A percentile compares a stretch with the other conserved stretches of the same genome.
Conservation (phyloP, 805 yeast genomes). For the Teunomyces kruisii region DNA sequence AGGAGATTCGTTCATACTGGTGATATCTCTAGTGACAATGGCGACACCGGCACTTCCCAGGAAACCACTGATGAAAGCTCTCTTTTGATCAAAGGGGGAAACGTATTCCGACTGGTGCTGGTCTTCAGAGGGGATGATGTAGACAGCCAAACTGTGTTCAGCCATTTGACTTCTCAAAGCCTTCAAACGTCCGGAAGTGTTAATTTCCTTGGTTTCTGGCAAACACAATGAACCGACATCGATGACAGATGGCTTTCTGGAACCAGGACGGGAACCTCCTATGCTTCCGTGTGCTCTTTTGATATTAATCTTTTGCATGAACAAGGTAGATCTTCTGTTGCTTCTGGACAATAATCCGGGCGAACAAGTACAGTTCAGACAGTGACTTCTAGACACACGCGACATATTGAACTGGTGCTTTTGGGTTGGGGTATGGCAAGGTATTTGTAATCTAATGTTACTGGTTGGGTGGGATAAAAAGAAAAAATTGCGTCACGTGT, state of each 20-base stretch:
- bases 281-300: conserved; percentile 24
- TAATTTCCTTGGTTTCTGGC: conserved; percentile 47
- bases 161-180: conserved; percentile 39
- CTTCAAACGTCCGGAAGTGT: conserved; percentile 43
- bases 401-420: conserved; percentile 12
- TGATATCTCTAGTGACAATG: conserved; percentile 52
- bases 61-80: conserved; percentile 59
- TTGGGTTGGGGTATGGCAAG: neutral
- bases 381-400: conserved; percentile 44
- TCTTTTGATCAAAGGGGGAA: conserved; percentile 51
- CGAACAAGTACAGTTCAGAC: conserved; percentile 79
- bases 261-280: conserved; percentile 26
- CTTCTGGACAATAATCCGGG: conserved; percentile 76
- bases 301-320: conserved; percentile 35
- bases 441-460: neutral
- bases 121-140: conserved; percentile 61
- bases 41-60: conserved; percentile 65
- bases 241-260: conserved; percentile 41
- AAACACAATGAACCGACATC: conserved; percentile 42
- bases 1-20: conserved; percentile 51
- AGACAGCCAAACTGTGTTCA: conserved; percentile 47
- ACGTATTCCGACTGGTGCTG: conserved; percentile 66
- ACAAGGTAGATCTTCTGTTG: conserved; percentile 56
- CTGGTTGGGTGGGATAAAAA: conserved; percentile 1
- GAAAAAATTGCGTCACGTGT: neutral